Evolutionary conservation across 2,329 filamentous ascomycete species (phyloP), one percentile per base, ranked within the genome.

Genomic region (Cladosporium velox): DNA sequence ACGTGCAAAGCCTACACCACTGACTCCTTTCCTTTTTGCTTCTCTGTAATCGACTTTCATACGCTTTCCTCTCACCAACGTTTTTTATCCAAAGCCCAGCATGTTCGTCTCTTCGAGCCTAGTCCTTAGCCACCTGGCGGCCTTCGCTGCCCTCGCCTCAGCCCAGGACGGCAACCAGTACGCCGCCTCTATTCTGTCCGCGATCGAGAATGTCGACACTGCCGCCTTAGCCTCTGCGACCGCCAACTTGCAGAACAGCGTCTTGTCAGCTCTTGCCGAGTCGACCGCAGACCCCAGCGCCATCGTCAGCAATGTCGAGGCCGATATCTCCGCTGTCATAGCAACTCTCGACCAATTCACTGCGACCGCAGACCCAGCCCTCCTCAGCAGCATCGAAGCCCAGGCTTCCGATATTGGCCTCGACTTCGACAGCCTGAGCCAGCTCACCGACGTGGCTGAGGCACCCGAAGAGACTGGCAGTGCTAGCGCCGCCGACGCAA

Each of bases 381-480:
- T 55, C 15, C 52, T 55, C 28, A 55, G 52, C 52, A 55, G 52
- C 52, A 55, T 55, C 52, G 52, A 55, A 10, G 52, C 52, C 30
- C 28, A 55, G 32, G 52, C 52, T 32, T 32, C 52, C 18, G 52
- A 30, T 2, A 34, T 34, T n/a, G 52, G 24, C n/a, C 52, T 55
- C 18, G 52, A 52, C 49, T 52, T 52, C 8, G 49, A 30, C 12
- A 52, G 30, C 52, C 14, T 55, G 4, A 21, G 52, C 28, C 18
- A 30, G 18, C 52, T 55, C 12, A 55, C 52, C 28, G 52, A 18
- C 32, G 26, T 18, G 26, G 51, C 51, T 3, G 52, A 30, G 2
- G 8, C 8, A n/a, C 26, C 52, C 7, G 52, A 55, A 32, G 52
- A 32, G 8, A 55, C 52, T 6, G 52, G 26, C 28, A 54, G 15